Evolutionary conservation across 352 stramenopile species (phyloP).

Genomic region (Globisporangium middletonii): DNA sequence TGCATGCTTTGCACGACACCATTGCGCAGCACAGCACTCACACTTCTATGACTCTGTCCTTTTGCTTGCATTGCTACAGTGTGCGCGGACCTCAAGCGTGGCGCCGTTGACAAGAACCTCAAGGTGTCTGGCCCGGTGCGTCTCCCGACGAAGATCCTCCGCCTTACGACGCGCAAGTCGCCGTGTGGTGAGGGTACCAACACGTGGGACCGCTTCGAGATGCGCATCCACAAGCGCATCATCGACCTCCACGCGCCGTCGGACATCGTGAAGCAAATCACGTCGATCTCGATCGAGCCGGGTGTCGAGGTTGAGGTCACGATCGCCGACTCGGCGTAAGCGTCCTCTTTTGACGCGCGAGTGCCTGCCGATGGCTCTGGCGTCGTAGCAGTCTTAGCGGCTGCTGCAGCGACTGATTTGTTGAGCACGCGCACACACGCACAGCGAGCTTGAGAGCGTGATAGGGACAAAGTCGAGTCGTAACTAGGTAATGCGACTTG

Average conservation of each 20-base stretch:
- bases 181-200: constrained; percentile 98
- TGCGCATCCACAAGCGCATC: constrained; percentile 99
- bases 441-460: constrained; percentile 5
- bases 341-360: background rate
- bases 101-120: constrained; percentile 97
- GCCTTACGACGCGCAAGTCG: constrained; percentile 98
- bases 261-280: constrained; percentile 99
- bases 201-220: constrained; percentile 99
- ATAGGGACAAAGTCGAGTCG: background rate
- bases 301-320: constrained; percentile 99
- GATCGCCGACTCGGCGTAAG: constrained; percentile 91
- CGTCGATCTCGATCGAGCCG: constrained; percentile 98
- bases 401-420: background rate
- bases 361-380: too few species aligned
- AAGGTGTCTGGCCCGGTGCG: constrained; percentile 97
- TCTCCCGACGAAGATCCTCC: constrained; percentile 98
- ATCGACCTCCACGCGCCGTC: constrained; percentile 98
- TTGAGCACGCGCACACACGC: background rate
- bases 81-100: constrained; percentile 97
- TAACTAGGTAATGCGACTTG: constrained; percentile 1
- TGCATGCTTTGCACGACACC: too few species aligned
- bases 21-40: background rate
- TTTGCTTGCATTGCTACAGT: constrained; percentile 35
- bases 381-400: background rate
- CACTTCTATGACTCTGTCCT: background rate